These are phyloP conservation scores for Talaromyces trachyspermus DNA, from an alignment of 495 filamentous ascomycete species.

Conservation along the genomic window DNA sequence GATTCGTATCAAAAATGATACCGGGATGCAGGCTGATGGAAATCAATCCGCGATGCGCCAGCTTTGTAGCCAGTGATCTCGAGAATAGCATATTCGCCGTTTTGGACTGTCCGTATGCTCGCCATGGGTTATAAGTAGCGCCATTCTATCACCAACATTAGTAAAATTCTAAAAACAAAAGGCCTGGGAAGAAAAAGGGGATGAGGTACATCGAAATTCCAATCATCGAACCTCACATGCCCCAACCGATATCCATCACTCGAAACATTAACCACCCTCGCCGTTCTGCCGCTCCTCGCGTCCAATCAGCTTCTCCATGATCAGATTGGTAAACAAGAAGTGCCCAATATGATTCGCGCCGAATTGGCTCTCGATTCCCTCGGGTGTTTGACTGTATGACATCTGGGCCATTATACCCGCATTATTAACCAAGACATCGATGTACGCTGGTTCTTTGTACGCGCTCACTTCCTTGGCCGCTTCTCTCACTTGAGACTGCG, in stretches of 20 bases:
- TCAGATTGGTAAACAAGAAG: constrained; percentile 51
- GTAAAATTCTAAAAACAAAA: constrained; percentile 15
- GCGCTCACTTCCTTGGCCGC: constrained; percentile 43
- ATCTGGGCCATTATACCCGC: constrained; percentile 56
- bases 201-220: constrained; percentile 38
- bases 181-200: background rate
- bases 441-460: constrained; percentile 34
- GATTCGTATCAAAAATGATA: constrained; percentile 18
- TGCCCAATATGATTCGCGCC: constrained; percentile 50
- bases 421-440: constrained; percentile 66
- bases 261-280: constrained; percentile 22
- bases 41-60: constrained; percentile 19
- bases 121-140: constrained; percentile 40
- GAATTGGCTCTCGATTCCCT: constrained; percentile 48
- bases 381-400: constrained; percentile 23
- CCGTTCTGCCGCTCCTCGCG: background rate
- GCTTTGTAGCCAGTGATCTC: constrained; percentile 33
- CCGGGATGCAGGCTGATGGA: constrained; percentile 42
- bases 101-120: constrained; percentile 50
- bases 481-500: constrained; percentile 33
- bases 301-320: constrained; percentile 39
- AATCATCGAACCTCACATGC: constrained; percentile 45
- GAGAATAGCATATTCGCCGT: constrained; percentile 53
- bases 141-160: constrained; percentile 32
- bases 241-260: constrained; percentile 32